These are phyloP conservation scores for Quercus agrifolia DNA, from an alignment of 306 rosid species.

Conservation along the genomic window DNA sequence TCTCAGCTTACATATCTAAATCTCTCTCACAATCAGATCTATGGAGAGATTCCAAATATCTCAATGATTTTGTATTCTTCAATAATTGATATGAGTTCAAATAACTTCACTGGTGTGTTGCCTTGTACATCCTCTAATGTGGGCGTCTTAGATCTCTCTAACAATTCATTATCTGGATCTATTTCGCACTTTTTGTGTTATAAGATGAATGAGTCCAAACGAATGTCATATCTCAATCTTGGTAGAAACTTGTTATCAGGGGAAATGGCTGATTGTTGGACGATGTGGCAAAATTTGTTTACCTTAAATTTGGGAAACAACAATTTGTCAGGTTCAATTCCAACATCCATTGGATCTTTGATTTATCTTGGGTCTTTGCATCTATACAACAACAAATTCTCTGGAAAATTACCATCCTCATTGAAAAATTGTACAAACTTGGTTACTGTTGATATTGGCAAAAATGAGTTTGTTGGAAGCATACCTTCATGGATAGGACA, in stretches of 20 bases:
- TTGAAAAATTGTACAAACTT: no score
- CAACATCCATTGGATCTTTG: constrained; percentile 21
- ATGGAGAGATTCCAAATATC: no score
- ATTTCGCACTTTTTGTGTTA: neutral
- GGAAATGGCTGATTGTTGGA: constrained; percentile 11
- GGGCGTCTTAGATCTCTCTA: no score
- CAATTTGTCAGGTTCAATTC: constrained; percentile 17
- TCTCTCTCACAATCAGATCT: neutral
- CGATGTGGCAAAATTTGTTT: neutral
- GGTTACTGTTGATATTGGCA: no score
- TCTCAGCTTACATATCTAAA: fast-evolving
- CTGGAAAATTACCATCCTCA: no score
- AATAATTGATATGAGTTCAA: no score
- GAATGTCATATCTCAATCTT: neutral
- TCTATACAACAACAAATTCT: no score
- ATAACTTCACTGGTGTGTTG: no score
- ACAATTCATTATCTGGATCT: fast-evolving
- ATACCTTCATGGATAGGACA: neutral
- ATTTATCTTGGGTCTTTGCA: neutral
- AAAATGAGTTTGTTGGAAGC: no score
- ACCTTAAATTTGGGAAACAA: constrained; percentile 2
- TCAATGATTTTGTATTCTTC: no score
- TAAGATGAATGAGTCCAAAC: neutral
- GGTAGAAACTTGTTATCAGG: neutral
- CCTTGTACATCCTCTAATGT: no score